A percentile compares a stretch with the other conserved stretches of the same genome.
These are phyloP conservation scores for Goffeauzyma gilvescens DNA, from an alignment of 768 basidiomycete species.

Conservation along the genomic window DNA sequence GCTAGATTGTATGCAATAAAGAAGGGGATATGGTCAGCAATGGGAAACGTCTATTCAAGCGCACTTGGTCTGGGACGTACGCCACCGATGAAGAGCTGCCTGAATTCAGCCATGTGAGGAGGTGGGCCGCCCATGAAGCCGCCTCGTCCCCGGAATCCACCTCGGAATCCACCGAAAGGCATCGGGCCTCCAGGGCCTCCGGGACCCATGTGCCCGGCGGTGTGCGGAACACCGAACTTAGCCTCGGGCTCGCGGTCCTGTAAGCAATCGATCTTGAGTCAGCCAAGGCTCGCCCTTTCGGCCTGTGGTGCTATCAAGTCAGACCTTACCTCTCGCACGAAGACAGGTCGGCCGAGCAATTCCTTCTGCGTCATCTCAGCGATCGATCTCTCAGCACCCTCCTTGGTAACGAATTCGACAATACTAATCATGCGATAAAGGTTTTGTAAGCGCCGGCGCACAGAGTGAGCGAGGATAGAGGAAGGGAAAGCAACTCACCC, in stretches of 20 bases:
- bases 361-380: slow-evolving; percentile 74
- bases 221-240: slow-evolving; percentile 83
- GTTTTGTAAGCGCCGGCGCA: slow-evolving; percentile 7
- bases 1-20: too few relatives aligned
- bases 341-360: slow-evolving; percentile 82
- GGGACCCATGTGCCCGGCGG: slow-evolving; percentile 88
- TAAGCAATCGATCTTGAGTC: too few relatives aligned
- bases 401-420: slow-evolving; percentile 77
- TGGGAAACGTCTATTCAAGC: neutral
- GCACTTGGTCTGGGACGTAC: slow-evolving; percentile 37
- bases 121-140: slow-evolving; percentile 11
- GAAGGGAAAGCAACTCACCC: slow-evolving; percentile 49
- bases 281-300: too few relatives aligned
- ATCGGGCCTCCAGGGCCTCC: too few relatives aligned
- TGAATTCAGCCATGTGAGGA: slow-evolving; percentile 25
- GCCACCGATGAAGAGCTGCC: slow-evolving; percentile 82
- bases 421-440: slow-evolving; percentile 41
- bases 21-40: neutral
- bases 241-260: slow-evolving; percentile 95
- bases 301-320: too few relatives aligned
- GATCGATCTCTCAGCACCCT: slow-evolving; percentile 75
- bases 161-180: slow-evolving; percentile 12
- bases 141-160: slow-evolving; percentile 12
- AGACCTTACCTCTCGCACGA: slow-evolving; percentile 94
- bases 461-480: neutral